Percentiles rank a stretch among this genome's conserved stretches.
These are phyloP conservation scores for Xylaria palmicola DNA, from an alignment of 495 filamentous ascomycete species.

Conservation along the genomic window DNA sequence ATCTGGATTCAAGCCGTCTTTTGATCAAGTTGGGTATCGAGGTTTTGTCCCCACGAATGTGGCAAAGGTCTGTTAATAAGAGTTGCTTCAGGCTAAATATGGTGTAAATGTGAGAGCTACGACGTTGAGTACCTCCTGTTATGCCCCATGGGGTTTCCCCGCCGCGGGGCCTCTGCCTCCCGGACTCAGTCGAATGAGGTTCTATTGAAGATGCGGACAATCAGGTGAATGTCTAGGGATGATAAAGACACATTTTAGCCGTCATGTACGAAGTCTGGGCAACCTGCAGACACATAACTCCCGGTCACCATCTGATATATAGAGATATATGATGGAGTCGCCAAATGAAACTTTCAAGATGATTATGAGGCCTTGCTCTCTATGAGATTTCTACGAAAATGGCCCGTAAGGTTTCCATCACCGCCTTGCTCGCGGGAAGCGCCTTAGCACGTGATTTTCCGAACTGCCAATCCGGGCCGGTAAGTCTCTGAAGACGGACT, in stretches of 20 bases:
- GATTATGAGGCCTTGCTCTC: neutral
- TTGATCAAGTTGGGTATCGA: too few species aligned
- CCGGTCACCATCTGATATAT: neutral
- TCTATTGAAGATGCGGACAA: neutral
- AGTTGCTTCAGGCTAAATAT: conserved; percentile 1
- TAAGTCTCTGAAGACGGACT: neutral
- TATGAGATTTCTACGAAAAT: neutral
- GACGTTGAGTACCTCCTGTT: neutral
- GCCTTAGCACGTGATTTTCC: conserved; percentile 12
- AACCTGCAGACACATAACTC: neutral
- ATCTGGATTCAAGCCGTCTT: too few species aligned
- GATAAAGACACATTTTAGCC: conserved; percentile 2
- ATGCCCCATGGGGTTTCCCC: neutral
- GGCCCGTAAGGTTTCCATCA: neutral
- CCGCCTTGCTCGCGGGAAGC: conserved; percentile 2
- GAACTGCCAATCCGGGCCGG: conserved; percentile 9
- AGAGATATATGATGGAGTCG: neutral
- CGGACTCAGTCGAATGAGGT: neutral
- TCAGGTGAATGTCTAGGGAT: neutral
- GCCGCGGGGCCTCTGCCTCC: neutral
- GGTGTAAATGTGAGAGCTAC: neutral
- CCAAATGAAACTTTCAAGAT: neutral
- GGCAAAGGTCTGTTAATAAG: neutral
- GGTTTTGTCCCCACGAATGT: neutral
- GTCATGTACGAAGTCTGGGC: neutral